Evolutionary conservation across 116 monocot species (phyloP).

Genomic region (Posidonia oceanica): DNA sequence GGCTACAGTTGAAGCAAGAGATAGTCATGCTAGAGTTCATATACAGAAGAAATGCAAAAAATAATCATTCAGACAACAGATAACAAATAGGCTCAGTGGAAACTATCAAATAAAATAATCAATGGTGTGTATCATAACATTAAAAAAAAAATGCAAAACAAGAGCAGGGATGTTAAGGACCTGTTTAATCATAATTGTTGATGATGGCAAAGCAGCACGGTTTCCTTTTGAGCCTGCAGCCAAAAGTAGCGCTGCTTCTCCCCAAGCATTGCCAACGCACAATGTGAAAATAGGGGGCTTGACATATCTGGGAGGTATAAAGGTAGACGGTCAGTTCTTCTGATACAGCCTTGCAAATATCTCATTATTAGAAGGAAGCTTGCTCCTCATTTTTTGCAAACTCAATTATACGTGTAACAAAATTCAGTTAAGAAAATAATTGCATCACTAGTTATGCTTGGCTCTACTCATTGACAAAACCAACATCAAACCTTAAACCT

Average conservation of each 20-base stretch:
- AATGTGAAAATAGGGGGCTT: slow-evolving; percentile 87
- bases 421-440: no score
- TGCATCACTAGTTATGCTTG: no score
- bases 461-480: no score
- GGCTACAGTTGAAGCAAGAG: slow-evolving; percentile 39
- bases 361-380: no score
- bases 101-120: neutral
- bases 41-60: neutral
- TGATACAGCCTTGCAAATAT: no score
- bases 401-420: no score
- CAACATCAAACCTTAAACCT: no score
- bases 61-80: no score
- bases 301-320: slow-evolving; percentile 34
- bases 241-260: slow-evolving; percentile 89
- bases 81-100: neutral
- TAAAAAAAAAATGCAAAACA: neutral
- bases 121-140: neutral
- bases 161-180: slow-evolving; percentile 17
- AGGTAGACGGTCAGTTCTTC: neutral
- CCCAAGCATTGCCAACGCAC: slow-evolving; percentile 98
- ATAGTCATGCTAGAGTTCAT: neutral
- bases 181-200: slow-evolving; percentile 95
- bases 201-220: slow-evolving; percentile 89
- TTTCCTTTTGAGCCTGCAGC: slow-evolving; percentile 92
- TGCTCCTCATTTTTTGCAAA: no score